Base-by-base conservation (phyloP, 2,329 filamentous ascomycete species). In the Aphanoascus verrucosus region DNA sequence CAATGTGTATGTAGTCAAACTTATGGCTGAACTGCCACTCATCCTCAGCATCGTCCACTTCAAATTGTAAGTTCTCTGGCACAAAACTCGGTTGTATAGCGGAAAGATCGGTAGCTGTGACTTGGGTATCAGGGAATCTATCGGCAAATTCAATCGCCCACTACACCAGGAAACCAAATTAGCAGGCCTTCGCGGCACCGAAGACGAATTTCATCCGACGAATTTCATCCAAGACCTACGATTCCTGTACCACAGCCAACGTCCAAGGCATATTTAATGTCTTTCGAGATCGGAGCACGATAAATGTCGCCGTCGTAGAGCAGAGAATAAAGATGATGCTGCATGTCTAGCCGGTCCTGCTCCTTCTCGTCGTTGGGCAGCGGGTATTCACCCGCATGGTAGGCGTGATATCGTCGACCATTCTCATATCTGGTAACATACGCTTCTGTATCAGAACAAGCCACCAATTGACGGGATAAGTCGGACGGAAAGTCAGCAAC, bases 51-150 rank as follows among this genome's bases (percentile, higher is more conserved):
- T 72, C 70, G 37, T 72, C 69, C 23, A 72, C 75, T n/a, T 73
- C 70, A 57, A 79, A 79, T 7, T 65, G 62, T 2, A 77, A 68
- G 50, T 80, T 79, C 0, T 73, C 67, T 1, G 76, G 75, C 2
- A 77, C 72, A 59, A 51, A 57, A 4, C 44, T 32, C 6, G 55
- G 52, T 31, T 57, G 55, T 37, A 57, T 57, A 15, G 55, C 55
- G n/a, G 52, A 55, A 7, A 57, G 49, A 37, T 57, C 55, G 19
- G 55, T 57, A 3, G 52, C 55, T 55, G 50, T 49, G 32, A 57
- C 49, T 34, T 53, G 38, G 19, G 52, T 40, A 15, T 49, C 38
- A 4, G 51, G 44, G 32, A 28, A 42, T 35, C 51, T 47, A 48
- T 57, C 56, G 44, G 56, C 56, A 51, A 57, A 55, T 11, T 53